Evolutionary conservation across 257 asterid species (phyloP).

Genomic region (Solanum bulbocastanum): DNA sequence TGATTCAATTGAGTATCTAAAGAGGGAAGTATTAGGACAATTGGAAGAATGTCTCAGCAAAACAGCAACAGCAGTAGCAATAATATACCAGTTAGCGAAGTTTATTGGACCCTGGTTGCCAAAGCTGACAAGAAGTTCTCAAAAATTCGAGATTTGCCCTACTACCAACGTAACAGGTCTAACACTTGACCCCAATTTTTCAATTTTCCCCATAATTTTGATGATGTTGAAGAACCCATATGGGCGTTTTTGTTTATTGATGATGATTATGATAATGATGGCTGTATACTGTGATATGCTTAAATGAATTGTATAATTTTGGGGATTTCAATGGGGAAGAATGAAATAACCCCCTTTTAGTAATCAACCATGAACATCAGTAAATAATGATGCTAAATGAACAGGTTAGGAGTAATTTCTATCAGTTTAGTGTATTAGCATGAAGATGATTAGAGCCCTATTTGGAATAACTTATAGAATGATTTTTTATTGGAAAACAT

Average conservation of each 20-base stretch:
- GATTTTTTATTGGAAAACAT: not conserved
- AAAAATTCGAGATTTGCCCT: slow-evolving; percentile 90
- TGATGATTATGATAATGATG: not conserved
- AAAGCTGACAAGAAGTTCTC: slow-evolving; percentile 97
- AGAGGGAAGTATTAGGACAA: not conserved
- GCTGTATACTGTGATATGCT: not conserved
- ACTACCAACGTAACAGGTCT: slow-evolving; percentile 80
- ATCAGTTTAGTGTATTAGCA: not conserved
- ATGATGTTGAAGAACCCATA: not conserved
- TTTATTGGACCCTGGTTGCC: slow-evolving; percentile 83
- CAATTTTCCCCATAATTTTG: not conserved
- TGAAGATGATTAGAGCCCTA: not conserved
- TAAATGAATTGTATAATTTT: not conserved
- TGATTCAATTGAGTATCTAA: not conserved
- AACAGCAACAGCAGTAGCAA: not conserved
- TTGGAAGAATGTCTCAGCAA: slow-evolving; percentile 45
- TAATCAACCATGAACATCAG: not conserved
- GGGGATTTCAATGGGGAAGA: not conserved
- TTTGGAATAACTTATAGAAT: not conserved
- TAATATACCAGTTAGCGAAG: slow-evolving; percentile 69
- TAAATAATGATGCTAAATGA: not conserved
- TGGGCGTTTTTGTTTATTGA: not conserved
- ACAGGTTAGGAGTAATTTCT: not conserved
- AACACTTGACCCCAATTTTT: not conserved
- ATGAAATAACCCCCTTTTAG: not conserved